Evolutionary conservation across 2,329 filamentous ascomycete species (phyloP).

Genomic region (Pleurostoma richardsiae): DNA sequence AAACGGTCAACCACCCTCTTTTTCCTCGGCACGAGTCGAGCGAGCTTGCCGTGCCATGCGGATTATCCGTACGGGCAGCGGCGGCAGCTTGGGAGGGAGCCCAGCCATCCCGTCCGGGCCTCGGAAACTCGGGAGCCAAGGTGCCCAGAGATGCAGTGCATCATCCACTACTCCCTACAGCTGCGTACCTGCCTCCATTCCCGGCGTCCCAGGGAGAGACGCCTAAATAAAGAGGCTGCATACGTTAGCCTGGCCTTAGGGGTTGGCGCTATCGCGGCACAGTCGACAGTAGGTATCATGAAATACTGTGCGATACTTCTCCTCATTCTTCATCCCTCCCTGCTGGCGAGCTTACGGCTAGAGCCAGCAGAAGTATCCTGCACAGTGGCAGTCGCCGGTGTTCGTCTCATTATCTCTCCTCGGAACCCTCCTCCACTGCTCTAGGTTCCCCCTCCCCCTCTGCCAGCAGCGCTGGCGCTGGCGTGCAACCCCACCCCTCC

Average conservation of each 20-base stretch:
- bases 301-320: too few species aligned
- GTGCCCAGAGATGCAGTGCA: neutral
- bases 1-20: too few species aligned
- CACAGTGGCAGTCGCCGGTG: neutral
- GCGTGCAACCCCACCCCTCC: neutral
- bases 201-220: neutral
- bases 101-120: neutral
- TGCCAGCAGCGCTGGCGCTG: neutral
- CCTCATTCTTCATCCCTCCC: too few species aligned
- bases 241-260: too few species aligned
- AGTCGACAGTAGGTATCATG: too few species aligned
- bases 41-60: too few species aligned
- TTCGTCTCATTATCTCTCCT: neutral
- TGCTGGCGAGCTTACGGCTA: too few species aligned
- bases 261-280: too few species aligned
- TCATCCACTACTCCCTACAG: neutral
- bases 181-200: neutral
- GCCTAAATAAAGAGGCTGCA: neutral
- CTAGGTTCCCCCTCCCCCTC: neutral
- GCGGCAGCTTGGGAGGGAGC: neutral
- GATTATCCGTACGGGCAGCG: too few species aligned
- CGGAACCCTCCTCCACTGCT: neutral
- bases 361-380: too few species aligned
- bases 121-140: neutral
- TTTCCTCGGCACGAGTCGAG: too few species aligned